Evolutionary conservation across 1,139 yeast species (phyloP).

Genomic region (Arxiozyma bovina): DNA sequence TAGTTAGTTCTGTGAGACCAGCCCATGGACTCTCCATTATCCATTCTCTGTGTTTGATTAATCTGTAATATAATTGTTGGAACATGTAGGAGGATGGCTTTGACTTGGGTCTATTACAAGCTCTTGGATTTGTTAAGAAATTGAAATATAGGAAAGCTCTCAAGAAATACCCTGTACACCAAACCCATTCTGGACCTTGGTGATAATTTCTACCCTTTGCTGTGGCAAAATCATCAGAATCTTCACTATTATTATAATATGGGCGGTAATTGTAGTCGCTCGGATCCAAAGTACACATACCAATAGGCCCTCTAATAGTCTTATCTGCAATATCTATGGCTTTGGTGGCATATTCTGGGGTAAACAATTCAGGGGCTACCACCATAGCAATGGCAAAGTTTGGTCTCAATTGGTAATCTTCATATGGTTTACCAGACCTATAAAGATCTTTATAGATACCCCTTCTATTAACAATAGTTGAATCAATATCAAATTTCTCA

Average conservation of each 20-base stretch:
- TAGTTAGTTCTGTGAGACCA: conserved; percentile 86
- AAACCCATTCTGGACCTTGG: conserved; percentile 98
- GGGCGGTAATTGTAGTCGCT: conserved; percentile 88
- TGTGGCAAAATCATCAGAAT: conserved; percentile 79
- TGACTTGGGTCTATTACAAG: conserved; percentile 25
- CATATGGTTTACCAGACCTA: conserved; percentile 74
- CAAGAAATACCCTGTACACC: conserved; percentile 82
- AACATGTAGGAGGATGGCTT: conserved; percentile 36
- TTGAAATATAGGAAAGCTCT: conserved; percentile 63
- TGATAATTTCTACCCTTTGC: conserved; percentile 94
- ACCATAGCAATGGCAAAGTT: conserved; percentile 88
- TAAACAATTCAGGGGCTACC: conserved; percentile 88
- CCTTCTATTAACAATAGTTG: conserved; percentile 66
- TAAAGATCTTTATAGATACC: conserved; percentile 89
- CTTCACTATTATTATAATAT: conserved; percentile 70
- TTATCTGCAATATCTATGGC: conserved; percentile 68
- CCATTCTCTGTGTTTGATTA: conserved; percentile 62
- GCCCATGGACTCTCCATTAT: conserved; percentile 76
- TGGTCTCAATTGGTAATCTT: conserved; percentile 88
- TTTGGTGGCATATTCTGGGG: conserved; percentile 45
- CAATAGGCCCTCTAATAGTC: conserved; percentile 76
- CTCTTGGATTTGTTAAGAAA: conserved; percentile 31
- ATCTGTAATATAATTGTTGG: conserved; percentile 44
- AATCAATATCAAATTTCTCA: conserved; percentile 48
- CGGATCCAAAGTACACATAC: conserved; percentile 89